Conservation (phyloP, 805 yeast genomes). For the Candida quercuum region DNA sequence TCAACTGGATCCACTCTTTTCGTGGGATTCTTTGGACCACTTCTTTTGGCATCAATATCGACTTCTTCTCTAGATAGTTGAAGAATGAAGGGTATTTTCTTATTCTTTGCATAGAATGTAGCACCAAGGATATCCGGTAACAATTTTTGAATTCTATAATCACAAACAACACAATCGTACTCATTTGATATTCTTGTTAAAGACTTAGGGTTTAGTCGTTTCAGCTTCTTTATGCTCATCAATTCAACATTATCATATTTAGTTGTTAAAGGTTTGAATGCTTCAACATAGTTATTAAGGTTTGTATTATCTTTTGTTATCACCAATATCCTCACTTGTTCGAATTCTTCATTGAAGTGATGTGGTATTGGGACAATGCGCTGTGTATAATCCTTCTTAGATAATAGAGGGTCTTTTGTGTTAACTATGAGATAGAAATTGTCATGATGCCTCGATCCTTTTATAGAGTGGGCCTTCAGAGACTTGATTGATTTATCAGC, state of each 20-base stretch:
- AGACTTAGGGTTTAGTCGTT: conserved; percentile 45
- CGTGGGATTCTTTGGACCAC: conserved; percentile 18
- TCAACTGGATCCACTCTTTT: conserved; percentile 55
- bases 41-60: background rate
- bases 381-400: conserved; percentile 45
- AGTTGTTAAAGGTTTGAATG: conserved; percentile 8
- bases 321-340: background rate
- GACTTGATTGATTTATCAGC: conserved; percentile 7
- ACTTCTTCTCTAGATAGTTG: conserved; percentile 38
- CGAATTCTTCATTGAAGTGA: background rate
- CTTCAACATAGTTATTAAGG: conserved; percentile 27
- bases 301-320: conserved; percentile 29
- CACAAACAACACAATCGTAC: conserved; percentile 64
- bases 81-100: conserved; percentile 62
- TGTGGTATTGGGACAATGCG: conserved; percentile 34
- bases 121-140: conserved; percentile 55
- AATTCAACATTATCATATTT: conserved; percentile 13
- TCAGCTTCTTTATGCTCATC: conserved; percentile 44
- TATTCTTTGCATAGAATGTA: conserved; percentile 57
- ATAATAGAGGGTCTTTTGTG: conserved; percentile 38
- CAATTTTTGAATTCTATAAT: conserved; percentile 58
- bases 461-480: background rate
- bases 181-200: conserved; percentile 48
- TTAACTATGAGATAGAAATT: conserved; percentile 36
- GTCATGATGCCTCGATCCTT: background rate